Evolutionary conservation across 2,329 filamentous ascomycete species (phyloP).

Genomic region (Neofusicoccum sp.): DNA sequence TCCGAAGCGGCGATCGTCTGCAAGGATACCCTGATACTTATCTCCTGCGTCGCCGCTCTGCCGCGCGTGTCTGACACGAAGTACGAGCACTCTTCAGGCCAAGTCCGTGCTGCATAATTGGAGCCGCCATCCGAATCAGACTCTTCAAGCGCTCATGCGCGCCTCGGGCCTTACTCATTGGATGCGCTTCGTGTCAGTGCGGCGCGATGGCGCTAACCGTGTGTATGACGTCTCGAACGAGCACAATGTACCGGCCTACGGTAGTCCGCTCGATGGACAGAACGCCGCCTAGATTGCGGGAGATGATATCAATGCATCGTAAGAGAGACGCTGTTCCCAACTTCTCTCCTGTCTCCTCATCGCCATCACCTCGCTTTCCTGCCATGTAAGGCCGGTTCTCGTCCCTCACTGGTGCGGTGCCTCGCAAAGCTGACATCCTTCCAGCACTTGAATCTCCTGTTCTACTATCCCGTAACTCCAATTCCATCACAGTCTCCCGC

Average conservation of each 20-base stretch:
- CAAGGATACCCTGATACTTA: background rate
- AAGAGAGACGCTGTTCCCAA: background rate
- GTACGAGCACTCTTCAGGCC: too few species aligned
- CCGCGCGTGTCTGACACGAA: too few species aligned
- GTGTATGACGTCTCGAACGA: constrained; percentile 7
- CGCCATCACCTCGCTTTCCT: background rate
- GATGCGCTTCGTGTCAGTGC: too few species aligned
- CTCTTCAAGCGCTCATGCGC: background rate
- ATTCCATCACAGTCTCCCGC: background rate
- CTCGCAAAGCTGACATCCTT: background rate
- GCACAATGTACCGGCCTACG: background rate
- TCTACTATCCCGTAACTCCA: background rate
- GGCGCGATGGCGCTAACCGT: background rate
- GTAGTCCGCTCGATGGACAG: background rate
- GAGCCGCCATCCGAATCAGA: background rate
- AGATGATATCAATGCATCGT: background rate
- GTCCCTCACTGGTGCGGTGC: background rate
- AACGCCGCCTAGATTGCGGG: background rate
- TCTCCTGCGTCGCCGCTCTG: too few species aligned
- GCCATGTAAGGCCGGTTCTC: background rate
- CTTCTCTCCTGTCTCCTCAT: background rate
- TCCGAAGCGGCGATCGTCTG: constrained; percentile 4
- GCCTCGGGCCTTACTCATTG: background rate
- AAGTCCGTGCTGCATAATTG: background rate
- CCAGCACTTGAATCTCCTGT: background rate